These are phyloP conservation scores for Psophocarpus tetragonolobus DNA, from an alignment of 306 rosid genomes.

Conservation along the genomic window DNA sequence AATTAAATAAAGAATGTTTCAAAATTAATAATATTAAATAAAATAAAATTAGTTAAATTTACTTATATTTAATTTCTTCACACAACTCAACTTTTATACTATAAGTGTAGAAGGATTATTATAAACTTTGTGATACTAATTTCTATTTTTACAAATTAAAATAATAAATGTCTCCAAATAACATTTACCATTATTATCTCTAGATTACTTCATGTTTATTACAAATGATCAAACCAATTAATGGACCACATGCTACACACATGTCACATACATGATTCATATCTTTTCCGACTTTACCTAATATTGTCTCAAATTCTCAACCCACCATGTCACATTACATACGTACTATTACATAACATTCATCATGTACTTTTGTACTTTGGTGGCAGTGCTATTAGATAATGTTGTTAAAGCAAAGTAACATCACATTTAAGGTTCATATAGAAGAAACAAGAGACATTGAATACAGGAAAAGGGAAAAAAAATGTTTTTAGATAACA, in stretches of 20 bases:
- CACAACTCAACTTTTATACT: too few relatives aligned
- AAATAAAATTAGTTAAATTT: too few relatives aligned
- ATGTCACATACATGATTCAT: neutral
- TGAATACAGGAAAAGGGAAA: too few relatives aligned
- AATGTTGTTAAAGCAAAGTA: neutral
- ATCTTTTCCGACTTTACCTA: neutral
- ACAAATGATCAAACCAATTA: neutral
- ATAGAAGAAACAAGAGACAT: neutral
- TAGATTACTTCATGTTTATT: neutral
- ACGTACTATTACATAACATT: neutral
- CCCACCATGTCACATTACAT: neutral
- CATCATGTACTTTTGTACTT: neutral
- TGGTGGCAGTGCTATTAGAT: neutral
- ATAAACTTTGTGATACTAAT: too few relatives aligned
- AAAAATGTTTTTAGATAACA: too few relatives aligned
- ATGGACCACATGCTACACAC: neutral
- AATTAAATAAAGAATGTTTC: too few relatives aligned
- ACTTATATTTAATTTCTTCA: too few relatives aligned
- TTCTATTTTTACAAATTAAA: too few relatives aligned
- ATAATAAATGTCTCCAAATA: too few relatives aligned
- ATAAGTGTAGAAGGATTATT: too few relatives aligned
- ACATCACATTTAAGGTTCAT: neutral
- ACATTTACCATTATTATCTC: neutral
- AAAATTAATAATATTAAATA: too few relatives aligned
- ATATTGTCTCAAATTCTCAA: neutral